These are phyloP conservation scores for Pigoraptor vietnamica DNA, from an alignment of 78 protist species.

Conservation along the genomic window DNA sequence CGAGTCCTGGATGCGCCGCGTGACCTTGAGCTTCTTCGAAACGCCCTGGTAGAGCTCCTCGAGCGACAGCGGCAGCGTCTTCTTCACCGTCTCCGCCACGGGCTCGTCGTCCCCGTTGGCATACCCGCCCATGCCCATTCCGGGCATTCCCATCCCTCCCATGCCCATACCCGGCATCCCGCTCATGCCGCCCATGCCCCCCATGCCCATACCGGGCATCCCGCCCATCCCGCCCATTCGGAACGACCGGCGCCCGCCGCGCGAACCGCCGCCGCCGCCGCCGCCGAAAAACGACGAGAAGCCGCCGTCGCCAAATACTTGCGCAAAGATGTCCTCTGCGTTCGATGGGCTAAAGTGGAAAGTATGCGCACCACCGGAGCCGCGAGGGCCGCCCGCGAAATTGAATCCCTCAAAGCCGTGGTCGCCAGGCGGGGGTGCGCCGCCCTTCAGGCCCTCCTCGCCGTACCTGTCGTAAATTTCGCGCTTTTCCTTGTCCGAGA, in stretches of 20 bases:
- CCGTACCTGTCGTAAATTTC: conserved; percentile 12
- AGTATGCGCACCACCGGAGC: neutral
- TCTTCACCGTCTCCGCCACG: neutral
- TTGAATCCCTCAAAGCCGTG: conserved; percentile 10
- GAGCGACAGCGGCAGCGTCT: conserved; percentile 9
- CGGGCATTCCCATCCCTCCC: neutral
- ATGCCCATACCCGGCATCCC: conserved; percentile 15
- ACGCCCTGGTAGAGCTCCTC: conserved; percentile 52
- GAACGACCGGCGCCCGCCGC: neutral
- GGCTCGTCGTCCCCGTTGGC: neutral
- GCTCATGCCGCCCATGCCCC: conserved; percentile 12
- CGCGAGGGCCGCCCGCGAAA: neutral
- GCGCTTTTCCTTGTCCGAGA: conserved; percentile 27
- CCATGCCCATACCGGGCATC: conserved; percentile 15
- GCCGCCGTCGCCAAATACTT: conserved; percentile 28
- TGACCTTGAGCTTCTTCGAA: conserved; percentile 42
- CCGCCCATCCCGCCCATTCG: conserved; percentile 18
- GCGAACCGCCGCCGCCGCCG: conserved; percentile 8
- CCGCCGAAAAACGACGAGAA: neutral
- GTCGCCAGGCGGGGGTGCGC: conserved; percentile 8
- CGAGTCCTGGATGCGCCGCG: conserved; percentile 14
- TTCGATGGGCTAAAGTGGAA: conserved; percentile 16
- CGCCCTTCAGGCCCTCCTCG: conserved; percentile 1
- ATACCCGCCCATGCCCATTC: neutral
- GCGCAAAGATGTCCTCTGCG: conserved; percentile 30